Evolutionary conservation across 2,329 filamentous ascomycete genomes (phyloP).

Genomic region (Aureobasidium sp.): DNA sequence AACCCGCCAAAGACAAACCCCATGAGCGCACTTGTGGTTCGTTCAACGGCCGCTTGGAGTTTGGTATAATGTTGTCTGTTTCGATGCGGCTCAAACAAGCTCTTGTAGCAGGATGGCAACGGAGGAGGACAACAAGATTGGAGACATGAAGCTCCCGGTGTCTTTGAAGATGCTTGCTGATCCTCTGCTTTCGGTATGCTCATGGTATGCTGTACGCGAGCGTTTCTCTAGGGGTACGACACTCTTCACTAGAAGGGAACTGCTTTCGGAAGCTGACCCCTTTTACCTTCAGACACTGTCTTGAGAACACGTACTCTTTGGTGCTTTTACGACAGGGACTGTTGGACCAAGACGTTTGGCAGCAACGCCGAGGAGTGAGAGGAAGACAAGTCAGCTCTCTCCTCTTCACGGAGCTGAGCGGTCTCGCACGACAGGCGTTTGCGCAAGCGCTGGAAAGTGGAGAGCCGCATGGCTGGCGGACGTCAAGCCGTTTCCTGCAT

Average conservation of each 20-base stretch:
- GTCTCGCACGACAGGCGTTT: background rate
- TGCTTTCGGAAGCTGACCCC: background rate
- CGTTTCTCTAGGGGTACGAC: background rate
- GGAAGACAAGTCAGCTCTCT: background rate
- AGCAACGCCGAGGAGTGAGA: background rate
- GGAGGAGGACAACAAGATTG: background rate
- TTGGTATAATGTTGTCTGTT: background rate
- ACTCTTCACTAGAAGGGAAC: background rate
- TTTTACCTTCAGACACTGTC: background rate
- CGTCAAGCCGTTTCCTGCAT: background rate
- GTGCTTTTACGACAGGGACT: background rate
- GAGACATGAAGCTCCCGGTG: background rate
- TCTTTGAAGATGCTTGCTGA: background rate
- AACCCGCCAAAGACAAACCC: background rate
- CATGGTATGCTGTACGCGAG: background rate
- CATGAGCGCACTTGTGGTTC: background rate
- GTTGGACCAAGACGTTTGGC: background rate
- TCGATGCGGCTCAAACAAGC: conserved; percentile 5
- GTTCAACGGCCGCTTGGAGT: background rate
- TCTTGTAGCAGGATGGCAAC: background rate
- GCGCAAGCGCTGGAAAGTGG: background rate
- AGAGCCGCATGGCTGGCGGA: background rate
- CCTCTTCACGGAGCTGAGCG: background rate
- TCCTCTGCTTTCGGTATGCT: background rate
- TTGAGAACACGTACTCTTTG: background rate